These are phyloP conservation scores for Colletotrichum sp. DNA, from an alignment of 2,329 filamentous ascomycete species.

Conservation along the genomic window DNA sequence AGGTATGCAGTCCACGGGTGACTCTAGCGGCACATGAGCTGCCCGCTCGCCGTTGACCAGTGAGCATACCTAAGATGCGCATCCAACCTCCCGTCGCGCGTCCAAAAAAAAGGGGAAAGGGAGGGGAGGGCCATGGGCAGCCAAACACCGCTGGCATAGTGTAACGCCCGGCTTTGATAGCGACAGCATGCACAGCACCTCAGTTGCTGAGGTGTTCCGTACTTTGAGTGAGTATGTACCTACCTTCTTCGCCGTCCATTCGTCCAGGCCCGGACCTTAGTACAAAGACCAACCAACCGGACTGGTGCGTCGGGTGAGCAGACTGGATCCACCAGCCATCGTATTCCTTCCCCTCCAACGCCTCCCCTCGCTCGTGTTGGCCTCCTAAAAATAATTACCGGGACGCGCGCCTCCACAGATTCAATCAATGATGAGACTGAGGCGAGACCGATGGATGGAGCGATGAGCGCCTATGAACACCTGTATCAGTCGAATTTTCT, in stretches of 20 bases:
- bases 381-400: constrained; percentile 18
- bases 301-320: neutral
- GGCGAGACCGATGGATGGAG: neutral
- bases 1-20: neutral
- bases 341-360: constrained; percentile 12
- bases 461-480: neutral
- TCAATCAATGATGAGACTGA: constrained; percentile 10
- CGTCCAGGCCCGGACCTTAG: neutral
- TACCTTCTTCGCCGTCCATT: neutral
- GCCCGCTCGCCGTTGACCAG: neutral
- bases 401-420: constrained; percentile 11
- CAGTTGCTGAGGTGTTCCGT: neutral
- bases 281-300: neutral
- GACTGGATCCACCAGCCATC: constrained; percentile 11
- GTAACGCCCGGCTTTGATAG: neutral
- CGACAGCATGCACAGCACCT: neutral
- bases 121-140: neutral
- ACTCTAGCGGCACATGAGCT: neutral
- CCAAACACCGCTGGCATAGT: neutral
- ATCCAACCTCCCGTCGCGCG: neutral
- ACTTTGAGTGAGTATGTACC: neutral
- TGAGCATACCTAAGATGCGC: neutral
- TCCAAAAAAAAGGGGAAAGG: neutral
- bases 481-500: neutral
- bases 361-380: constrained; percentile 13